phyloP scores from a whole-genome alignment of 2,329 filamentous ascomycete genomes.

The Cladosporium sp. region DNA sequence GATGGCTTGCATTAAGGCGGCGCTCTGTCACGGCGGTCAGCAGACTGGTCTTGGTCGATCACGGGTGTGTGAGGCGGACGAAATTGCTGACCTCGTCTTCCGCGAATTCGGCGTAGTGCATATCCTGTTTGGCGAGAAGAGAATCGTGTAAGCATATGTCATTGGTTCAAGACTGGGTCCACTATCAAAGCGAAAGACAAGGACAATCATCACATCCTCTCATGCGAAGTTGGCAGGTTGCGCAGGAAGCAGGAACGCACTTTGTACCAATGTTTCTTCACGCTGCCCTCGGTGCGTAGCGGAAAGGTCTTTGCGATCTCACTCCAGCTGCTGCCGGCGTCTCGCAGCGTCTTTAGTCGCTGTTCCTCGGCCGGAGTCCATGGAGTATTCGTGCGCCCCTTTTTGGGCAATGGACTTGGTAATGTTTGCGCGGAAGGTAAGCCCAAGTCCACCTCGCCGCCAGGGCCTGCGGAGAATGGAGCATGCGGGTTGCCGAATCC shows the following conservation, averaged over 20 bases:
- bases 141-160: constrained; percentile 8
- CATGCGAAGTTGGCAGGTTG: background rate
- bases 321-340: constrained; percentile 90
- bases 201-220: background rate
- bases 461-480: constrained; percentile 21
- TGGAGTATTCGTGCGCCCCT: constrained; percentile 95
- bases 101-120: constrained; percentile 98
- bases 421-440: constrained; percentile 29
- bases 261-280: constrained; percentile 99
- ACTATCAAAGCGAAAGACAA: background rate
- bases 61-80: constrained; percentile 34
- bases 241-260: constrained; percentile 41
- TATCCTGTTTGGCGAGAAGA: constrained; percentile 59
- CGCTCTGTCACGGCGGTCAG: constrained; percentile 53
- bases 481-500: constrained; percentile 25
- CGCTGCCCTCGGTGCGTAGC: constrained; percentile 87
- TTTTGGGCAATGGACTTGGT: constrained; percentile 63
- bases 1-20: constrained; percentile 83
- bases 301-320: constrained; percentile 99
- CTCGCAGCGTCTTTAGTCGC: constrained; percentile 87
- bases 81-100: constrained; percentile 78
- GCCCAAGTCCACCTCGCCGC: constrained; percentile 13
- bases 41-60: background rate
- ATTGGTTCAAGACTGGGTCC: background rate
- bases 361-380: constrained; percentile 96